Percentiles rank a stretch among this genome's conserved stretches.
phyloP scores from a whole-genome alignment of 768 basidiomycete species.

The Lentinus tigrinus region DNA sequence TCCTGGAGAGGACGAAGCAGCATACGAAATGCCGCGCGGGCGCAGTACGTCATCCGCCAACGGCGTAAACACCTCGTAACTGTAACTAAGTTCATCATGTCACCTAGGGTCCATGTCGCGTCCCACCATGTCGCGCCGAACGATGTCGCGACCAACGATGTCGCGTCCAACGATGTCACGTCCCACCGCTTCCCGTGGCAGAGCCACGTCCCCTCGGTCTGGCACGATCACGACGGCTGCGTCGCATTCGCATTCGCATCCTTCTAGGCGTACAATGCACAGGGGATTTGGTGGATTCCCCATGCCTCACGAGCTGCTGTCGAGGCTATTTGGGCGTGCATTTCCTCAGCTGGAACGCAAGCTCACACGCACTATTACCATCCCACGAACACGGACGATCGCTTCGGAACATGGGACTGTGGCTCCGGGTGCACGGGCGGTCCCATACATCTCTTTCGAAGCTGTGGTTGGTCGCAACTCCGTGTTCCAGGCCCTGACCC shows the following conservation, averaged over 20 bases:
- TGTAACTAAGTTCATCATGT: not conserved
- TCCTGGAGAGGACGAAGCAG: not conserved
- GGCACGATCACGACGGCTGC: constrained; percentile 16
- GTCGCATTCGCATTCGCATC: constrained; percentile 9
- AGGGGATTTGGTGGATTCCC: constrained; percentile 73
- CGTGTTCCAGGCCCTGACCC: constrained; percentile 61
- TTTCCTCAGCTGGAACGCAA: constrained; percentile 64
- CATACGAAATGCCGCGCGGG: constrained; percentile 13
- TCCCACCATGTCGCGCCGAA: constrained; percentile 10
- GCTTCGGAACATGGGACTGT: constrained; percentile 39
- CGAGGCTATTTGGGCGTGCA: constrained; percentile 45
- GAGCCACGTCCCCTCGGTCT: constrained; percentile 9
- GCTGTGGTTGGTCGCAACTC: constrained; percentile 85
- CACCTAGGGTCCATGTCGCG: constrained; percentile 25
- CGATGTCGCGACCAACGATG: constrained; percentile 9
- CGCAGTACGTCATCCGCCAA: constrained; percentile 17
- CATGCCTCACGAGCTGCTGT: constrained; percentile 59
- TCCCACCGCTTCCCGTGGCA: constrained; percentile 4
- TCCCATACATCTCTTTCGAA: constrained; percentile 84
- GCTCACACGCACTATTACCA: constrained; percentile 69
- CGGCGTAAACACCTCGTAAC: not conserved
- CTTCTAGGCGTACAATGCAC: constrained; percentile 32
- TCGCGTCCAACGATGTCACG: constrained; percentile 12
- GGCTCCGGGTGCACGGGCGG: constrained; percentile 45
- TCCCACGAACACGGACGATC: constrained; percentile 69